Percentiles rank a stretch among this genome's conserved stretches.
These are phyloP conservation scores for Talaromyces nanjingensis DNA, from an alignment of 495 filamentous ascomycete genomes.

Conservation along the genomic window DNA sequence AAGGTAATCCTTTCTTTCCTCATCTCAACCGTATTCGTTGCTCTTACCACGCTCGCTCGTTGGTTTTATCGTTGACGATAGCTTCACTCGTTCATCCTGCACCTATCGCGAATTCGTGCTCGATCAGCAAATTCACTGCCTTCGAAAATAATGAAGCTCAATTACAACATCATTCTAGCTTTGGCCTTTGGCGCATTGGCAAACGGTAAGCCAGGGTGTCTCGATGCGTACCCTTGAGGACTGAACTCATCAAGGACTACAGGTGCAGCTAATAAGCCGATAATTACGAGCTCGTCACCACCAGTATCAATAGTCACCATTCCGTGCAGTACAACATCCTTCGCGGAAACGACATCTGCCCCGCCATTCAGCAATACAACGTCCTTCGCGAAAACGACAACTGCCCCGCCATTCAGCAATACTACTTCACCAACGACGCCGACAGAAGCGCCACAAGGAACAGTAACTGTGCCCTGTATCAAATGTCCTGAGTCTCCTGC, in stretches of 20 bases:
- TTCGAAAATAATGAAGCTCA: neutral
- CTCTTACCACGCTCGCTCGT: neutral
- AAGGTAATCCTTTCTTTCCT: neutral
- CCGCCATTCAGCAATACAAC: constrained; percentile 13
- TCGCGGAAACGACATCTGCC: neutral
- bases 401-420: constrained; percentile 6
- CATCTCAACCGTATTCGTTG: neutral
- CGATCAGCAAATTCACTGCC: neutral
- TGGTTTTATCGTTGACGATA: neutral
- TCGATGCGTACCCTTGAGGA: neutral
- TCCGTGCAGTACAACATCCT: neutral
- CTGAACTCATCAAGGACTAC: neutral
- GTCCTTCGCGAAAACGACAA: neutral
- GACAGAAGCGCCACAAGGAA: neutral
- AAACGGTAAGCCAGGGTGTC: neutral
- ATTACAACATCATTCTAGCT: neutral
- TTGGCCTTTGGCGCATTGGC: neutral
- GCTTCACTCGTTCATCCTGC: neutral
- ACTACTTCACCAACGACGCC: constrained; percentile 25
- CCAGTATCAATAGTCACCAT: neutral
- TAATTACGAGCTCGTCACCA: neutral
- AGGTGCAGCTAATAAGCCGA: neutral
- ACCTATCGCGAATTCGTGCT: neutral
- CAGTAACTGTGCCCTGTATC: neutral
- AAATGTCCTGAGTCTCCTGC: neutral